Base-by-base conservation (phyloP, 345 rosid genomes). In the Cardamine occulta region DNA sequence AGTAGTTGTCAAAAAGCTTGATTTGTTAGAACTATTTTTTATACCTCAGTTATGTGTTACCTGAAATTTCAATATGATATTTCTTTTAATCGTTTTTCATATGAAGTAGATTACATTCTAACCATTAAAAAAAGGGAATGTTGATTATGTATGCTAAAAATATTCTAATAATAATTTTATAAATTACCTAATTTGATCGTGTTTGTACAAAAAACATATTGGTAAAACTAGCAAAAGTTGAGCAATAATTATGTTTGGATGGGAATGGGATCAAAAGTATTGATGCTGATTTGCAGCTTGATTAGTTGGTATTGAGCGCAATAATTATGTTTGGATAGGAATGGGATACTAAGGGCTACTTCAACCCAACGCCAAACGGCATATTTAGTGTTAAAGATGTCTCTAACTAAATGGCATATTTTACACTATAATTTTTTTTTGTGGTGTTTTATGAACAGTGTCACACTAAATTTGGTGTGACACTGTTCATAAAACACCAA, bases 241-340 rank as follows among this genome's bases (percentile, higher is more conserved):
- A 28, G 31, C 31, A 28, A 28, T 28, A 28, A 28, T 28, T 28
- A 28, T 28, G 31, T 28, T 28, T 28, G 31, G 31, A 28, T 28
- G 31, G 31, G 31, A 28, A 28, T 28, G 31, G 31, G 31, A 28
- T 28, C 5, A 28, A 28, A 4, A 28, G 31, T 28, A 5, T 28
- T 4, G 31, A 28, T 28, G 1, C 1, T 75, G 70, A 45, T 63
- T 23, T 63, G 70, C 47, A 55, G 24, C 34, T 45, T 70, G 49
- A 76, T 70, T 69, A 76, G 75, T 70, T 63, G 66, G 71, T 76
- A 70, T 31, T 24, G 14, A 35, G 44, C 26, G 71, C 75, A 70
- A 76, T 70, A 63, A 76, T 76, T 42, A 76, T 55, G 66, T 63
- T 68, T 52, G 79, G 49, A 75, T 68, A 45, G 40, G 74, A 75